These are phyloP conservation scores for Misopates orontium DNA, from an alignment of 257 asterid species.

Conservation along the genomic window DNA sequence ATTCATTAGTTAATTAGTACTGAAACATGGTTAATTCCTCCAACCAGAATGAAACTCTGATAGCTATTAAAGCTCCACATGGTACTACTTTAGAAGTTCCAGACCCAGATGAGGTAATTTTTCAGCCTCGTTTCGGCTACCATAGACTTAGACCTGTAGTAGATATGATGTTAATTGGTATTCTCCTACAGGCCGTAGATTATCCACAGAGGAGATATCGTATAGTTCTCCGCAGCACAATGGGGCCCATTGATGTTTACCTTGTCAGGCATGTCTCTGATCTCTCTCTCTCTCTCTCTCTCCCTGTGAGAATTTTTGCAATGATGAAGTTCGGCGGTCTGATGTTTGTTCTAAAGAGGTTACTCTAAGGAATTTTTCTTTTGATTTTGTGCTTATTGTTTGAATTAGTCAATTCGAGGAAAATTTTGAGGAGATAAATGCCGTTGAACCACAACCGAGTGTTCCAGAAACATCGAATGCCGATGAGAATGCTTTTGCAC, in stretches of 20 bases:
- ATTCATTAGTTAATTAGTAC: slow-evolving; percentile 11
- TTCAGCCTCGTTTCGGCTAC: slow-evolving; percentile 17
- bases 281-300: slow-evolving; percentile 4
- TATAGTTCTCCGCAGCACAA: slow-evolving; percentile 79
- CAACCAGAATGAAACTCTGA: slow-evolving; percentile 83
- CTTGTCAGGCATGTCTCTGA: slow-evolving; percentile 75
- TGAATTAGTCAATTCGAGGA: slow-evolving; percentile 75
- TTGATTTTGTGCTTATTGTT: too few relatives aligned
- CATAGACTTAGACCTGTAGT: slow-evolving; percentile 4
- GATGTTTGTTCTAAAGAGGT: slow-evolving; percentile 9
- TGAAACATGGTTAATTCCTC: slow-evolving; percentile 18
- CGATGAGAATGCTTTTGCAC: slow-evolving; percentile 43
- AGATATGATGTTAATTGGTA: background rate
- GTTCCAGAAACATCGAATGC: slow-evolving; percentile 55
- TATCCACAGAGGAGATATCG: slow-evolving; percentile 91
- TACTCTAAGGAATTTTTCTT: too few relatives aligned
- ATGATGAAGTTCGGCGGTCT: slow-evolving; percentile 5
- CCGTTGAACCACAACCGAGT: slow-evolving; percentile 49
- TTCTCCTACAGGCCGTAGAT: slow-evolving; percentile 68
- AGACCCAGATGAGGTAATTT: slow-evolving; percentile 84
- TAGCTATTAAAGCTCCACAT: slow-evolving; percentile 95
- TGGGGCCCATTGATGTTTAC: slow-evolving; percentile 88
- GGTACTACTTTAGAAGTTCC: slow-evolving; percentile 96
- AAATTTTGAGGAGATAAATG: slow-evolving; percentile 62
- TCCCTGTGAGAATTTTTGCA: background rate